phyloP scores from a whole-genome alignment of 495 filamentous ascomycete species.

The Extremus antarcticus region DNA sequence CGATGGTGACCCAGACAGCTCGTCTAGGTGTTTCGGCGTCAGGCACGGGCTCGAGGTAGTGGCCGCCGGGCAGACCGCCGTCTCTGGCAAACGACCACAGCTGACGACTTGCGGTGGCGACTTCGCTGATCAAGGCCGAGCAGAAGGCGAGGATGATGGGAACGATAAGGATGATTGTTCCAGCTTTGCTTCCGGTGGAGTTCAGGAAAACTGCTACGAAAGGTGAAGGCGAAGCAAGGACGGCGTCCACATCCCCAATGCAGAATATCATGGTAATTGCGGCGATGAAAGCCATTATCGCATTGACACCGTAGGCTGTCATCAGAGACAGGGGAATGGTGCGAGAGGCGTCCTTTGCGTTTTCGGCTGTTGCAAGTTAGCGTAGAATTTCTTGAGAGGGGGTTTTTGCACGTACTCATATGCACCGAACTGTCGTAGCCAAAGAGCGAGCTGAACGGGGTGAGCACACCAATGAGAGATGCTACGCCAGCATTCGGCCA shows the following conservation, averaged over 20 bases:
- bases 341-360: conserved; percentile 24
- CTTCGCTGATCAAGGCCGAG: conserved; percentile 5
- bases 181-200: conserved; percentile 11
- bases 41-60: conserved; percentile 5
- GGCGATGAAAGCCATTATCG: conserved; percentile 19
- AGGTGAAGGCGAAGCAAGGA: conserved; percentile 2
- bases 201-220: conserved; percentile 14
- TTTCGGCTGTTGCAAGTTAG: conserved; percentile 16
- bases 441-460: conserved; percentile 25
- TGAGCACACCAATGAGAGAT: conserved; percentile 22
- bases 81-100: conserved; percentile 17
- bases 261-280: conserved; percentile 18
- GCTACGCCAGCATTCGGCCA: conserved; percentile 23
- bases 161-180: conserved; percentile 7
- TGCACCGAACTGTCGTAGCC: conserved; percentile 19
- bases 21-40: conserved; percentile 1
- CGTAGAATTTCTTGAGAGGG: too few relatives aligned
- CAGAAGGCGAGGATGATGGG: conserved; percentile 9
- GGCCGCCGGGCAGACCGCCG: conserved; percentile 22
- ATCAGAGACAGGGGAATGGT: conserved; percentile 28
- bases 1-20: conserved; percentile 33
- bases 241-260: conserved; percentile 13
- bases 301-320: conserved; percentile 21
- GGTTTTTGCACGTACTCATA: neutral
- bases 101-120: conserved; percentile 11